Conservation (phyloP, 2,329 filamentous ascomycete species). For the Talaromyces sp. region DNA sequence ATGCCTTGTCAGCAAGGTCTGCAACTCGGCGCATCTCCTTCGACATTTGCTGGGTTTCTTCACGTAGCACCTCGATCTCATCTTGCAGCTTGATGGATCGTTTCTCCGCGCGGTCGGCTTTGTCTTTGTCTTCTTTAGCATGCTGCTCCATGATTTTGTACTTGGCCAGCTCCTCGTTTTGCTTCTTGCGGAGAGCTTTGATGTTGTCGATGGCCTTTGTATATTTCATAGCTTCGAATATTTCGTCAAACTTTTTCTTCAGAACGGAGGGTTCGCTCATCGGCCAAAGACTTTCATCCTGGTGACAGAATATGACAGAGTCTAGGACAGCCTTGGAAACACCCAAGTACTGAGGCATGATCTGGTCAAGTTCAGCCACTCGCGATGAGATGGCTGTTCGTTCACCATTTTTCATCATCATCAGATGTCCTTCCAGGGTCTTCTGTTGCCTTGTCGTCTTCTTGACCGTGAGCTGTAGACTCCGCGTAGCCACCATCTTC, state of each 20-base stretch:
- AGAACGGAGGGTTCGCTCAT: conserved; percentile 83
- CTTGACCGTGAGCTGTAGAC: conserved; percentile 82
- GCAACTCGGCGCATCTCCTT: conserved; percentile 48
- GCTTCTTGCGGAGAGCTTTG: conserved; percentile 80
- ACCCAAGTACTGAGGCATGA: conserved; percentile 83
- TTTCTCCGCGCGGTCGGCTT: conserved; percentile 72
- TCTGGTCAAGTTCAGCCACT: conserved; percentile 76
- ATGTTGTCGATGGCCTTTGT: conserved; percentile 97
- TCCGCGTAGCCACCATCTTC: conserved; percentile 81
- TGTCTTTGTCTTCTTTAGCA: conserved; percentile 82
- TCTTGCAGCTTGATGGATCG: conserved; percentile 65
- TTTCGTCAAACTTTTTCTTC: conserved; percentile 96
- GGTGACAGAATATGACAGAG: conserved; percentile 96
- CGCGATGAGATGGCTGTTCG: conserved; percentile 76
- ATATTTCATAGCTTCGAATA: conserved; percentile 96
- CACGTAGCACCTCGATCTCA: conserved; percentile 61
- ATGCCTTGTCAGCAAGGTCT: conserved; percentile 65
- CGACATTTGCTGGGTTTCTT: conserved; percentile 63
- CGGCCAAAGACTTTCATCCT: conserved; percentile 96
- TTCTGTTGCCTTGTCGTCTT: conserved; percentile 76
- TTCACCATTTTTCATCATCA: conserved; percentile 78
- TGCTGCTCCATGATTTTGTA: conserved; percentile 75
- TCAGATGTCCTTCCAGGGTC: conserved; percentile 78
- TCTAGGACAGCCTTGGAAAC: conserved; percentile 90
- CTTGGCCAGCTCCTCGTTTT: conserved; percentile 72